A percentile compares a stretch with the other conserved stretches of the same genome.
phyloP scores from a whole-genome alignment of 2,329 filamentous ascomycete species.

The Beauveria sp. region DNA sequence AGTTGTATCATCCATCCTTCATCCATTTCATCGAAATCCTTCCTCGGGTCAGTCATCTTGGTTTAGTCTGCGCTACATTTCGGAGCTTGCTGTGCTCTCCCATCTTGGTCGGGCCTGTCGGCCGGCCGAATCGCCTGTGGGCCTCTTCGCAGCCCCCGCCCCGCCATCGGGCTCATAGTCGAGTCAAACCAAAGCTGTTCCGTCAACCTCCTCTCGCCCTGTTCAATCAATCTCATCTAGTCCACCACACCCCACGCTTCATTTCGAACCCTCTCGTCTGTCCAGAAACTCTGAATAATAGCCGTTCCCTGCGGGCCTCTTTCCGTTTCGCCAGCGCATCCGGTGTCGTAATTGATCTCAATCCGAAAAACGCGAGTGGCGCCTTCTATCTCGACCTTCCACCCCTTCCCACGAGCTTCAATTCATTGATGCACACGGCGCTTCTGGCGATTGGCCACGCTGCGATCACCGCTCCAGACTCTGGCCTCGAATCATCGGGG shows the following conservation, averaged over 20 bases:
- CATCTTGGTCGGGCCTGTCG: slow-evolving; percentile 7
- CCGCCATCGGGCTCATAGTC: slow-evolving; percentile 10
- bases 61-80: neutral
- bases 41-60: neutral
- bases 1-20: neutral
- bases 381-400: neutral
- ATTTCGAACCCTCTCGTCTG: neutral
- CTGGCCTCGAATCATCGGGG: slow-evolving; percentile 19
- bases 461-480: slow-evolving; percentile 22
- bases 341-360: neutral
- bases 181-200: slow-evolving; percentile 4
- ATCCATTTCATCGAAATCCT: neutral
- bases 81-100: neutral
- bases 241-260: neutral
- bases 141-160: slow-evolving; percentile 7
- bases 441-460: slow-evolving; percentile 28
- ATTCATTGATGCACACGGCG: slow-evolving; percentile 31
- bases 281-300: neutral
- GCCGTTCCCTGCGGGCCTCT: neutral
- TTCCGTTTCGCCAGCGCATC: neutral
- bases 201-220: neutral
- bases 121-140: slow-evolving; percentile 8
- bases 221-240: neutral
- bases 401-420: neutral
- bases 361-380: neutral